Conservation (phyloP, 345 rosid species). For the Gossypium mustelinum region DNA sequence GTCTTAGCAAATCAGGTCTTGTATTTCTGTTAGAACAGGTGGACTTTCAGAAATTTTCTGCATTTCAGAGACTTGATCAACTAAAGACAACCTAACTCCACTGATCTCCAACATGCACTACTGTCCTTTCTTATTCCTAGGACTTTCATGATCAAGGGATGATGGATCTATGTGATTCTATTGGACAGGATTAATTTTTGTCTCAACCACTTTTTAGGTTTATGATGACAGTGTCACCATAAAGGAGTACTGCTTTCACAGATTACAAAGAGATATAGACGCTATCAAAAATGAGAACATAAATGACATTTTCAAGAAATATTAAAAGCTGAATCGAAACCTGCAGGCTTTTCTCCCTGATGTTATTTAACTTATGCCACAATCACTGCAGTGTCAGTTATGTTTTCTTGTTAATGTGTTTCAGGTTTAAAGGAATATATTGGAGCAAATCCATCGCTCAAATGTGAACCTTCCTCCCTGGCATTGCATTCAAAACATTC, state of each 20-base stretch:
- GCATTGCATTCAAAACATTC: slow-evolving; percentile 52
- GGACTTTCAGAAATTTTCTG: background rate
- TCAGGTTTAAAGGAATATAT: slow-evolving; percentile 91
- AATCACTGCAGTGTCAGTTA: background rate
- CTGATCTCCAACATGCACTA: background rate
- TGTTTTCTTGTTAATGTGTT: slow-evolving; percentile 17
- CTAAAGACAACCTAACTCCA: slow-evolving; percentile 8
- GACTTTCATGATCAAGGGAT: background rate
- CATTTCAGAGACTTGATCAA: slow-evolving; percentile 4
- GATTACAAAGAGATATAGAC: background rate
- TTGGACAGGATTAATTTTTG: background rate
- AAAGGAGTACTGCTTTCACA: background rate
- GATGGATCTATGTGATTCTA: background rate
- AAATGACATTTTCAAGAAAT: slow-evolving; percentile 4
- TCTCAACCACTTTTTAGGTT: background rate
- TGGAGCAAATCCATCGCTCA: slow-evolving; percentile 83
- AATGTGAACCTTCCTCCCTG: slow-evolving; percentile 45
- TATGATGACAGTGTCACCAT: slow-evolving; percentile 1
- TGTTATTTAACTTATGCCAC: background rate
- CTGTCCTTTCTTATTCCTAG: background rate
- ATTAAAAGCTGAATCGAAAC: background rate
- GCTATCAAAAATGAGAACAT: background rate
- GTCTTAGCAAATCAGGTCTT: slow-evolving; percentile 8
- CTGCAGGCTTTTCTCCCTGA: background rate
- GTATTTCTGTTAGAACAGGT: background rate